A percentile compares a stretch with the other conserved stretches of the same genome.
Conservation (phyloP, 2,329 filamentous ascomycete species). For the Aureobasidium namibiae region DNA sequence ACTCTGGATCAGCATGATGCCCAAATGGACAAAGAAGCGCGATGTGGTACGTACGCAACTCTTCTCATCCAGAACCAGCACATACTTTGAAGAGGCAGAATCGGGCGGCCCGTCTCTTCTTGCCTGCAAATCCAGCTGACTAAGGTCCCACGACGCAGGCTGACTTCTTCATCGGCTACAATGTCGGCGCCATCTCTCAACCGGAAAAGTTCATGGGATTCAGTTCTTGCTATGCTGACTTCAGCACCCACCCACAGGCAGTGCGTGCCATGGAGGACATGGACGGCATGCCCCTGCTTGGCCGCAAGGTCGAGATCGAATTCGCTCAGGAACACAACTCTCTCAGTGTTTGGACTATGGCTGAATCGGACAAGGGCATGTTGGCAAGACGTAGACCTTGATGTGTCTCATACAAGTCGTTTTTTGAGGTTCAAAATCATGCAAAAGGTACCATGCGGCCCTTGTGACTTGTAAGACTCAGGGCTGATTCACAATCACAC, state of each 20-base stretch:
- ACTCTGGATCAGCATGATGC: neutral
- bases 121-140: neutral
- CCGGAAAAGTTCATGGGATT: neutral
- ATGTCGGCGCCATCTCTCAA: neutral
- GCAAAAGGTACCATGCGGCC: too few species aligned
- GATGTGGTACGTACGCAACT: neutral
- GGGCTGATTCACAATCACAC: too few species aligned
- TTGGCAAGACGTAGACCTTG: too few species aligned
- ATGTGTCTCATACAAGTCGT: too few species aligned
- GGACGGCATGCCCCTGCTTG: neutral
- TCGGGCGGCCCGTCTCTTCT: too few species aligned
- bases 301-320: neutral
- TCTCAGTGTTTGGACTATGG: too few species aligned
- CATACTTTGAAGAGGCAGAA: too few species aligned
- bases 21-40: neutral
- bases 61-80: too few species aligned
- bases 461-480: too few species aligned
- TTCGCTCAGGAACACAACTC: too few species aligned
- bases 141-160: neutral
- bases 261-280: neutral
- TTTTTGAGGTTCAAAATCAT: too few species aligned
- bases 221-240: neutral
- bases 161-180: neutral
- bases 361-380: too few species aligned
- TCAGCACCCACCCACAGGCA: neutral